These are phyloP conservation scores for Aureobasidium namibiae DNA, from an alignment of 2,329 filamentous ascomycete genomes.

Conservation along the genomic window DNA sequence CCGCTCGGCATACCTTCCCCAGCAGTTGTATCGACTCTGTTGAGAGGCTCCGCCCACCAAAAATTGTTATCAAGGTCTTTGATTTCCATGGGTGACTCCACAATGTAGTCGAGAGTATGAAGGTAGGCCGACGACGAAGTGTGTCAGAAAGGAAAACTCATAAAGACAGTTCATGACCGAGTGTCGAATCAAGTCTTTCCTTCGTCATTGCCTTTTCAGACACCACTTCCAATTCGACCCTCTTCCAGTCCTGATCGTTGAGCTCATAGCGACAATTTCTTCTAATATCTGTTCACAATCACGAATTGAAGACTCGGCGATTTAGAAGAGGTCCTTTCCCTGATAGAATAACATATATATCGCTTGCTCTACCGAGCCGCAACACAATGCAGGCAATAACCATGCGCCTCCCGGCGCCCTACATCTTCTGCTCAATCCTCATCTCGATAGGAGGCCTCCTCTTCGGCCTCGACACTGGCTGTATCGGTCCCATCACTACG, in stretches of 20 bases:
- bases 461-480: slow-evolving; percentile 35
- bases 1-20: slow-evolving; percentile 5
- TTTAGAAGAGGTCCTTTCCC: too few species aligned
- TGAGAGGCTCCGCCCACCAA: not conserved
- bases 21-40: not conserved
- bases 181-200: not conserved
- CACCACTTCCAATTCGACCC: not conserved
- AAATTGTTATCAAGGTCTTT: not conserved
- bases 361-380: too few species aligned
- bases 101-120: not conserved
- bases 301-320: too few species aligned
- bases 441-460: slow-evolving; percentile 2
- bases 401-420: not conserved
- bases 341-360: too few species aligned
- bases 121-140: not conserved
- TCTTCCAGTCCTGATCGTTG: too few species aligned
- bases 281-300: too few species aligned
- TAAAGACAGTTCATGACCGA: not conserved
- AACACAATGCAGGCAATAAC: not conserved
- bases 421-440: not conserved
- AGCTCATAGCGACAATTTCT: too few species aligned
- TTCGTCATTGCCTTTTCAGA: not conserved
- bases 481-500: slow-evolving; percentile 47
- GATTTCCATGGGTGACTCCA: not conserved
- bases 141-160: not conserved